Conservation (phyloP, 306 rosid genomes). For the Malus sieversii region DNA sequence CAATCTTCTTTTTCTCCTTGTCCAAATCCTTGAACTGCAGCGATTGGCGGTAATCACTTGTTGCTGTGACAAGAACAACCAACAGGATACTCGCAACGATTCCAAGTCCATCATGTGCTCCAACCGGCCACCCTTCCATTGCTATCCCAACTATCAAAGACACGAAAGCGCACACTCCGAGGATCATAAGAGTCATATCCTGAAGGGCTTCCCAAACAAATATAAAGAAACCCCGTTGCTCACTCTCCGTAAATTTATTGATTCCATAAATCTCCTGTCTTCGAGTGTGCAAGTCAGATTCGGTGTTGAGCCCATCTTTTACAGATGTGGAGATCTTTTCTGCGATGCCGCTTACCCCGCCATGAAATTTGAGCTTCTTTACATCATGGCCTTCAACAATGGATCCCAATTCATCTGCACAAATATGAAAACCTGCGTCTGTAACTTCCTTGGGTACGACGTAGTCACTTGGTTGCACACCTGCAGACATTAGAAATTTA, state of each 20-base stretch:
- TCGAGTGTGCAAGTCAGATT: slow-evolving; percentile 25
- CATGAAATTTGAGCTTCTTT: slow-evolving; percentile 69
- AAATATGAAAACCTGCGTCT: slow-evolving; percentile 74
- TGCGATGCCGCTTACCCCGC: slow-evolving; percentile 63
- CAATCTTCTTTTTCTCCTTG: slow-evolving; percentile 89
- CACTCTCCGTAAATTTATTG: slow-evolving; percentile 73
- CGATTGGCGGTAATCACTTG: slow-evolving; percentile 89
- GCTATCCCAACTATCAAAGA: slow-evolving; percentile 77
- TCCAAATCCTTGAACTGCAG: slow-evolving; percentile 91
- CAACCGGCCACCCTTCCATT: slow-evolving; percentile 90
- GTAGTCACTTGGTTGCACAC: slow-evolving; percentile 55
- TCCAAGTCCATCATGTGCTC: slow-evolving; percentile 95
- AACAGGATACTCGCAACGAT: slow-evolving; percentile 87
- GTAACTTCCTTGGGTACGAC: slow-evolving; percentile 59
- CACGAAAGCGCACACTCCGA: slow-evolving; percentile 79
- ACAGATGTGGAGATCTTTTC: slow-evolving; percentile 60
- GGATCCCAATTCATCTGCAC: slow-evolving; percentile 83
- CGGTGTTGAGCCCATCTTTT: slow-evolving; percentile 42
- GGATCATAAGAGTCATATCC: slow-evolving; percentile 95
- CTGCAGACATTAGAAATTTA: slow-evolving; percentile 33
- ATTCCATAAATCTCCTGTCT: slow-evolving; percentile 65
- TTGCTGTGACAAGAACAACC: slow-evolving; percentile 93
- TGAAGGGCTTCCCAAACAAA: slow-evolving; percentile 99
- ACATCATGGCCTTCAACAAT: slow-evolving; percentile 77
- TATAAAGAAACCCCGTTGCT: slow-evolving; percentile 58